These are phyloP conservation scores for Colletotrichum sp. DNA, from an alignment of 2,329 filamentous ascomycete genomes.

Conservation along the genomic window DNA sequence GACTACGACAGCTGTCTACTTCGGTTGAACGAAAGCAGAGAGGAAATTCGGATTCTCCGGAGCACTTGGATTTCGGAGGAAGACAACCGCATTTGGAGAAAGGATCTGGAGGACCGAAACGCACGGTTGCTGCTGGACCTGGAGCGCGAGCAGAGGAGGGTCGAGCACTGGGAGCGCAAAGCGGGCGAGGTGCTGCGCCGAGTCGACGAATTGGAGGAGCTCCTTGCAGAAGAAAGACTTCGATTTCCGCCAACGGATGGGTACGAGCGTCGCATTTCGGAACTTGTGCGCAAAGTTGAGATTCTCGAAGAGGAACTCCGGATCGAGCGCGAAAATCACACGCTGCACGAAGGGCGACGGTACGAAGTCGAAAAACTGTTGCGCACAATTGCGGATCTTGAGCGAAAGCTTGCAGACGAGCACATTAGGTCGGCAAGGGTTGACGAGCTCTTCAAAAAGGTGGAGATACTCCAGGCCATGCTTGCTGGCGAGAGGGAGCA, in stretches of 20 bases:
- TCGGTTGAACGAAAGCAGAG: not conserved
- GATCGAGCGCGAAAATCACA: not conserved
- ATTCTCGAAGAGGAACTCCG: conserved; percentile 13
- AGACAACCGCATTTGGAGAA: conserved; percentile 7
- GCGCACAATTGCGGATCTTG: conserved; percentile 1
- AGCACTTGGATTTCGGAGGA: conserved; percentile 4
- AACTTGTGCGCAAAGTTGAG: conserved; percentile 15
- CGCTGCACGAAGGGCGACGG: not conserved
- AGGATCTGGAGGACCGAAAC: conserved; percentile 10
- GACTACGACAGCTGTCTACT: conserved; percentile 3
- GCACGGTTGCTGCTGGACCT: conserved; percentile 66
- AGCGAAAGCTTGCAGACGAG: conserved; percentile 10
- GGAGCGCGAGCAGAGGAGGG: conserved; percentile 90
- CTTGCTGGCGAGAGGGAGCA: conserved; percentile 8
- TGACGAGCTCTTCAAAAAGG: conserved; percentile 9
- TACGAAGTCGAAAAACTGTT: conserved; percentile 8
- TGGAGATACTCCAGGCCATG: conserved; percentile 8
- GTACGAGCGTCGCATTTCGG: conserved; percentile 7
- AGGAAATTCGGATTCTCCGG: conserved; percentile 3
- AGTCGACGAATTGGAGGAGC: conserved; percentile 5
- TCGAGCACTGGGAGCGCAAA: conserved; percentile 98
- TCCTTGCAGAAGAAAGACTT: conserved; percentile 5
- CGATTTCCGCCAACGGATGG: not conserved
- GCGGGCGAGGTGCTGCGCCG: conserved; percentile 2
- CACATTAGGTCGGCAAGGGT: not conserved